Evolutionary conservation across 495 filamentous ascomycete genomes (phyloP), one percentile per base, ranked within the genome.

Genomic region (Wilcoxina mikolae): DNA sequence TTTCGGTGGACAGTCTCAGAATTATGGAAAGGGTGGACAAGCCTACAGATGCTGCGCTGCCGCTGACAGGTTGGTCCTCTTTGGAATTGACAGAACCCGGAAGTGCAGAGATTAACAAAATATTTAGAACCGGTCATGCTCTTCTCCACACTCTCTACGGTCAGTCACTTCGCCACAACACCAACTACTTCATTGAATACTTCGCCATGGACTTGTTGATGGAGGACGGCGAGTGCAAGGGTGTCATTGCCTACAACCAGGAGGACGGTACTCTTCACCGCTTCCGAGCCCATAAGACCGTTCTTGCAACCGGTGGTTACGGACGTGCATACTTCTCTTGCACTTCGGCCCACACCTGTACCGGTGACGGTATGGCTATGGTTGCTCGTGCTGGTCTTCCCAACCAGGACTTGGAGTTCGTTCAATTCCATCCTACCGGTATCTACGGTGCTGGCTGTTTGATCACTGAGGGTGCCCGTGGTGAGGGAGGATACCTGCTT

Each of bases 161-260:
- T 67, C 91, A 95, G 77, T 95, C 90, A 54, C 78, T 96, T 52
- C 75, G 86, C 65, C 87, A 96, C 74, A 93, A 94, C 74, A 94
- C 90, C 64, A 95, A 95, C 74, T 96, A 95, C 77, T 95, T 96
- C 74, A 95, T 96, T 67, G 90, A 96, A 74, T 96, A 87, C 77
- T 96, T 96, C 71, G 90, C 87, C 56, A 74, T 94, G 55, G 90
- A 96, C 70, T 73, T 96, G 68, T 78, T 96, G 65, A 96, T 95
- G 90, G 84, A 94, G 71, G 84, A 87, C 66, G 91, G 91, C 53
- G 83, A 86, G 69, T 96, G 90, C 75, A 85, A 87, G 56, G 90
- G 90, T 75, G 87, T 96, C 59, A 75, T 95, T 57, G 89, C 89
- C 54, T 94, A 94, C 72, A 95, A 94, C 75, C 89, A 94, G 75